Percentiles rank a stretch among this genome's conserved stretches.
Conservation (phyloP, 1,139 yeast species). For the Tardiomyces depauwii region DNA sequence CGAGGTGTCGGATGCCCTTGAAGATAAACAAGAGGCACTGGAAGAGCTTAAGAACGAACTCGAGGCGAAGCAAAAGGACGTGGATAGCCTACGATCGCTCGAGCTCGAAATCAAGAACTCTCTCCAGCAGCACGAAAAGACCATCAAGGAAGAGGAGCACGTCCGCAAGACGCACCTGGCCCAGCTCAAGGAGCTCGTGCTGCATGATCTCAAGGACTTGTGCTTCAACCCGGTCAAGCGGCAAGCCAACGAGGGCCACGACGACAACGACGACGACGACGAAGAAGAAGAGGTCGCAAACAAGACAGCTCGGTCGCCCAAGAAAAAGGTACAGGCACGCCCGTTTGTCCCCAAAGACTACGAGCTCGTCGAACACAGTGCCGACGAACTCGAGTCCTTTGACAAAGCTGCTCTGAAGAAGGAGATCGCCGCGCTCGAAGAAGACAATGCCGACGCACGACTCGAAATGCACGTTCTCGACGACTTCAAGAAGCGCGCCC, state of each 20-base stretch:
- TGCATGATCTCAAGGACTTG: slow-evolving; percentile 19
- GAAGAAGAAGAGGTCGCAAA: slow-evolving; percentile 7
- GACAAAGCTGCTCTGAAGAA: slow-evolving; percentile 40
- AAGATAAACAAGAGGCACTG: slow-evolving; percentile 24
- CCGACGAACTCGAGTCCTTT: slow-evolving; percentile 42
- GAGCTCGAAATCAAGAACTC: slow-evolving; percentile 60
- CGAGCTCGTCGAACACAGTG: slow-evolving; percentile 25
- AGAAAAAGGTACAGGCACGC: slow-evolving; percentile 9
- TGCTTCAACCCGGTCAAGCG: slow-evolving; percentile 7
- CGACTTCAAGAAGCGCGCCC: slow-evolving; percentile 60
- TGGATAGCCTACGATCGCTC: slow-evolving; percentile 51
- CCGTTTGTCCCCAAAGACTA: neutral
- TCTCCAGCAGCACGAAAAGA: slow-evolving; percentile 44
- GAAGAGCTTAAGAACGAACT: slow-evolving; percentile 36
- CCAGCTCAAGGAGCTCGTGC: slow-evolving; percentile 10
- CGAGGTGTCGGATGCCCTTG: slow-evolving; percentile 19
- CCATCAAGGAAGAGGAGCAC: slow-evolving; percentile 26
- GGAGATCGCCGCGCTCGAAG: slow-evolving; percentile 47
- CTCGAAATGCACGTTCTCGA: slow-evolving; percentile 67
- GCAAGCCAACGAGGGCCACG: slow-evolving; percentile 7
- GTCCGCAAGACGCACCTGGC: neutral
- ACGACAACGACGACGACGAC: slow-evolving; percentile 10
- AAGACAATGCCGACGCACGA: slow-evolving; percentile 43
- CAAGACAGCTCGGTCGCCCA: slow-evolving; percentile 21
- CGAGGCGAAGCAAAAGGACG: slow-evolving; percentile 40